Base-by-base conservation (phyloP, 176 grass and related monocot species). In the Cenchrus purpureus region DNA sequence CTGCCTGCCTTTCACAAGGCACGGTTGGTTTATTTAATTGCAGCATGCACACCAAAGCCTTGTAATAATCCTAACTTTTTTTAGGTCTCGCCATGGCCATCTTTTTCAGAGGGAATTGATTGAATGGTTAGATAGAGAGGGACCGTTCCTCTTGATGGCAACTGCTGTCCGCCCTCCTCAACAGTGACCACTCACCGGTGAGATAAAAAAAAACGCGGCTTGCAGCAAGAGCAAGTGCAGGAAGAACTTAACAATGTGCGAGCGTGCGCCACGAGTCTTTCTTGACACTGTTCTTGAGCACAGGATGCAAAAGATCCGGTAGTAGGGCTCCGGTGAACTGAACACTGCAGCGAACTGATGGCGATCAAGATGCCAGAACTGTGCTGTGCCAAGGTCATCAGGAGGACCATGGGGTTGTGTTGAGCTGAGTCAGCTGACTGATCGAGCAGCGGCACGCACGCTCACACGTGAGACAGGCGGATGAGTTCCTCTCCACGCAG, bases 101-200 rank as follows among this genome's bases (percentile, higher is more conserved):
- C 28, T 5, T 65, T n/a, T 37, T 66, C 3, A 31, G 46, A 65
- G 25, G 25, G 28, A 66, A 81, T 25, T 56, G 54, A 64, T 55
- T 86, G 19, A 85, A 56, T 56, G 55, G 22, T 48, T 40, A 7
- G 84, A 73, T 65, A 80, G 67, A 65, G 54, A 77, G 80, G 56
- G 83, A 77, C 78, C 72, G 10, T 31, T 58, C 78, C 17, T 90
- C 32, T 72, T 60, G 66, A 83, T 86, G 65, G 79, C 83, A 59
- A 82, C 79, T 90, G 66, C 57, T 86, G 79, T 74, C 49, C 12
- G 49, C 73, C 63, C 78, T 31, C 72, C 15, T 75, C 82, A 76
- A 82, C 49, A 86, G 68, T 60, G 82, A 75, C 76, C 76, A 67
- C 82, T 80, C 78, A 77, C 73, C 79, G 6, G 22, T 16, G 50